Evolutionary conservation across 1,284 basidiomycete genomes (phyloP).

Genomic region (Cryptococcus sp.): DNA sequence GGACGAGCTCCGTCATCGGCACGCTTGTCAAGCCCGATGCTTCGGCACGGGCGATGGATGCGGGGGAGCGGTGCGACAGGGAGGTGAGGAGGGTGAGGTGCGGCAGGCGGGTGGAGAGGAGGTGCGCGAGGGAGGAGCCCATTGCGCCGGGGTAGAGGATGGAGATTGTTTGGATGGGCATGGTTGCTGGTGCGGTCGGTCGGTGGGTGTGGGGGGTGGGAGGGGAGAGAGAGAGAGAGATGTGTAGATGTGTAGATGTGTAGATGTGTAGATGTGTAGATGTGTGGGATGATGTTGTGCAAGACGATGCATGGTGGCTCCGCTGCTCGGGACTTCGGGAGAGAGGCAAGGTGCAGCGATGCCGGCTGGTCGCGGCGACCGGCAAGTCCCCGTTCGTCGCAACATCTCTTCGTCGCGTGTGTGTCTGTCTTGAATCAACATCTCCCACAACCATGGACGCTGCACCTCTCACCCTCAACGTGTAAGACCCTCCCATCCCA

Average conservation of each 20-base stretch:
- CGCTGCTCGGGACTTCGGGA: no score
- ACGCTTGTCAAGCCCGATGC: slow-evolving; percentile 10
- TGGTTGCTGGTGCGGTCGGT: background rate
- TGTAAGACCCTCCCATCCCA: slow-evolving; percentile 14
- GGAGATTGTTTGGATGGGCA: slow-evolving; percentile 13
- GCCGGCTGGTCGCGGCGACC: no score
- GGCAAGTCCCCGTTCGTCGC: no score
- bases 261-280: no score
- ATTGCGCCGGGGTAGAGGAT: slow-evolving; percentile 25
- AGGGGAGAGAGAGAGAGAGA: no score
- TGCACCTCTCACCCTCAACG: slow-evolving; percentile 26
- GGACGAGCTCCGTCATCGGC: slow-evolving; percentile 7
- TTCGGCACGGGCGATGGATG: slow-evolving; percentile 4
- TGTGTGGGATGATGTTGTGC: no score
- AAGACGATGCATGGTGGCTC: no score
- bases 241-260: no score
- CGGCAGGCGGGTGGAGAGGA: slow-evolving; percentile 15
- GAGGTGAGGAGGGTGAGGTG: slow-evolving; percentile 14
- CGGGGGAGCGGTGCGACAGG: slow-evolving; percentile 7
- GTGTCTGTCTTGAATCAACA: no score
- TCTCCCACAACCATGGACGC: slow-evolving; percentile 19
- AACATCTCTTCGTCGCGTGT: no score
- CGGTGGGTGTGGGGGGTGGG: background rate
- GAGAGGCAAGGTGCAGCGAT: no score
- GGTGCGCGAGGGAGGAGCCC: slow-evolving; percentile 19